phyloP scores from a whole-genome alignment of 148 eudicot species.

The Rhododendron ferrugineum region DNA sequence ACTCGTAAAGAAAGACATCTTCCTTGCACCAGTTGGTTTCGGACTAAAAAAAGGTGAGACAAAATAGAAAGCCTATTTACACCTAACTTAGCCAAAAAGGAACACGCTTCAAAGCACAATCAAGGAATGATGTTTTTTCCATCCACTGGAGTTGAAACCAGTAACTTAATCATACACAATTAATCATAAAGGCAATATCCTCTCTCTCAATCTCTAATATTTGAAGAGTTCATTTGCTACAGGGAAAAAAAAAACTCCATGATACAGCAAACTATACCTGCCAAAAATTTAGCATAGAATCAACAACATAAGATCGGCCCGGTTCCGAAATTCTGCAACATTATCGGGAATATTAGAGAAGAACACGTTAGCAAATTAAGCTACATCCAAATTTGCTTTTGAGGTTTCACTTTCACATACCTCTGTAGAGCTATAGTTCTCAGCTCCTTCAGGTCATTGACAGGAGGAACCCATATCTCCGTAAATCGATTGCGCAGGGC shows the following conservation, averaged over 20 bases:
- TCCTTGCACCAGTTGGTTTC: not conserved
- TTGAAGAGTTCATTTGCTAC: not conserved
- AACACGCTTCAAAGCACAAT: not conserved
- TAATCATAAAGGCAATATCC: not conserved
- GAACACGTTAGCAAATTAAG: constrained; percentile 3
- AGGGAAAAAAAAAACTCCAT: not conserved
- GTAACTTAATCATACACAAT: not conserved
- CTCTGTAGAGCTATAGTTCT: constrained; percentile 58
- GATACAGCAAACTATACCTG: constrained; percentile 42
- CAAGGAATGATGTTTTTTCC: not conserved
- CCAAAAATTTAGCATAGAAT: constrained; percentile 71
- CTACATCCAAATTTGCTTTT: not conserved
- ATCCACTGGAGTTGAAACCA: not conserved
- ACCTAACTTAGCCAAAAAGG: not conserved
- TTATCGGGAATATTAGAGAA: not conserved
- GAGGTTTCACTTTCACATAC: constrained; percentile 27
- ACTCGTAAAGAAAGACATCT: not conserved
- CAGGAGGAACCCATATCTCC: constrained; percentile 97
- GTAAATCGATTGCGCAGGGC: constrained; percentile 97
- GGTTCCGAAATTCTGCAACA: constrained; percentile 51
- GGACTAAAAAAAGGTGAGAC: not conserved
- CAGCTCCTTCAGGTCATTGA: constrained; percentile 62
- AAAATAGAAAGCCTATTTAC: not conserved
- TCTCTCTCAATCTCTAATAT: not conserved
- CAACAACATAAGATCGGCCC: constrained; percentile 40